Evolutionary conservation across 805 yeast species (phyloP).

Genomic region (Saccharomycopsis oosterbeekiorum): DNA sequence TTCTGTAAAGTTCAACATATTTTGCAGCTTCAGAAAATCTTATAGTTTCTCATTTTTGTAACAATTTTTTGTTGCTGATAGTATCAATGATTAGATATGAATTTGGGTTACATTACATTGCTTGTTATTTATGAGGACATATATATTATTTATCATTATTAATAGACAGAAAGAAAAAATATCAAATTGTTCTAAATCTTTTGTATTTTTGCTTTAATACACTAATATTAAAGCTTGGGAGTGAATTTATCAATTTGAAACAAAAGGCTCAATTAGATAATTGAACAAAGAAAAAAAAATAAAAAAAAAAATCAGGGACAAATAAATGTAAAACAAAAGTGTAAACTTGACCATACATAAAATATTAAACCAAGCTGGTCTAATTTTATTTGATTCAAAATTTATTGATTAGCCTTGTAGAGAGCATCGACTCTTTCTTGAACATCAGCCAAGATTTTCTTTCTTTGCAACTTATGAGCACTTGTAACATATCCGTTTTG

Average conservation of each 20-base stretch:
- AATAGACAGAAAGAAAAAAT: too few relatives aligned
- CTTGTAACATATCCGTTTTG: conserved; percentile 88
- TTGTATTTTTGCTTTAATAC: neutral
- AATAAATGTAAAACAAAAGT: neutral
- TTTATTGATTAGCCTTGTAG: conserved; percentile 27
- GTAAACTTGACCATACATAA: neutral
- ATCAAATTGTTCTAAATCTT: too few relatives aligned
- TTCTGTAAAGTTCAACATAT: too few relatives aligned
- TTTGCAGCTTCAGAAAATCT: too few relatives aligned
- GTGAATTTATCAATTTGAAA: neutral
- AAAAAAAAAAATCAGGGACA: neutral
- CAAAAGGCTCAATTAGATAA: neutral
- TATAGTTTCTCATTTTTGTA: too few relatives aligned
- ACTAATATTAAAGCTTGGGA: neutral
- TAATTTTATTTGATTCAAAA: neutral
- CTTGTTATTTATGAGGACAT: too few relatives aligned
- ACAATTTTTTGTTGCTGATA: too few relatives aligned
- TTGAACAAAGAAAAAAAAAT: neutral
- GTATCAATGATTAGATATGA: too few relatives aligned
- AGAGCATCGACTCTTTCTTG: conserved; percentile 57
- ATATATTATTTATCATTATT: too few relatives aligned
- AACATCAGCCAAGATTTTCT: conserved; percentile 67
- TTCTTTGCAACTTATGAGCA: conserved; percentile 94
- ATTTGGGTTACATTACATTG: too few relatives aligned
- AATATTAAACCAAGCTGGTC: neutral